These are phyloP conservation scores for Sequoia sempervirens DNA, from an alignment of 75 land plant genomes.

Conservation along the genomic window DNA sequence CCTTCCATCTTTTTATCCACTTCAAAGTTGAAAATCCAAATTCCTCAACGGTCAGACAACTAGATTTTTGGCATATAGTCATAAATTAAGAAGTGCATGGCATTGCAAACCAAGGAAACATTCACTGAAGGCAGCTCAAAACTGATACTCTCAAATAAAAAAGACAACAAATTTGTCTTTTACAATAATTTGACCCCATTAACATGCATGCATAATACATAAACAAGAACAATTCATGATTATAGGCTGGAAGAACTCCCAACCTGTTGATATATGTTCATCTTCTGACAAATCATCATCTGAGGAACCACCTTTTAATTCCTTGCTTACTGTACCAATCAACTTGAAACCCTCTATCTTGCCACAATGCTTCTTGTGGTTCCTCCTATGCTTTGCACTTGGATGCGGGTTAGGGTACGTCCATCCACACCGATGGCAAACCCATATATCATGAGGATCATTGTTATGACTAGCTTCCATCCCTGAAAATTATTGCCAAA, in stretches of 20 bases:
- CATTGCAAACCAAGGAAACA: no score
- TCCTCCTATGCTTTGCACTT: slow-evolving; percentile 58
- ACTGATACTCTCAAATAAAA: no score
- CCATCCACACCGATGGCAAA: slow-evolving; percentile 53
- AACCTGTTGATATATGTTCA: not conserved
- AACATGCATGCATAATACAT: not conserved
- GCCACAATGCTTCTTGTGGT: slow-evolving; percentile 66
- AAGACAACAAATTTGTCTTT: no score
- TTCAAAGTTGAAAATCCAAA: not conserved
- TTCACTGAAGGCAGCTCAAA: no score
- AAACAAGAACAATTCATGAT: not conserved
- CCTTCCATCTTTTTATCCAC: not conserved
- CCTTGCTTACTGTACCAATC: not conserved
- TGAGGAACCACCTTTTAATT: not conserved
- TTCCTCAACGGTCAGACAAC: no score
- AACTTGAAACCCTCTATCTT: slow-evolving; percentile 12
- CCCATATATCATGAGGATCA: slow-evolving; percentile 7
- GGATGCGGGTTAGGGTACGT: slow-evolving; percentile 68
- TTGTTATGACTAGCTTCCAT: not conserved
- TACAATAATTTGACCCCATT: not conserved
- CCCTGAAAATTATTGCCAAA: no score
- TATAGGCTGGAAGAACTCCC: not conserved
- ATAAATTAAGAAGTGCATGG: no score
- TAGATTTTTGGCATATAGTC: no score
- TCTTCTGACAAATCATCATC: not conserved